phyloP scores from a whole-genome alignment of 768 basidiomycete genomes.

The Roridomyces roridus region DNA sequence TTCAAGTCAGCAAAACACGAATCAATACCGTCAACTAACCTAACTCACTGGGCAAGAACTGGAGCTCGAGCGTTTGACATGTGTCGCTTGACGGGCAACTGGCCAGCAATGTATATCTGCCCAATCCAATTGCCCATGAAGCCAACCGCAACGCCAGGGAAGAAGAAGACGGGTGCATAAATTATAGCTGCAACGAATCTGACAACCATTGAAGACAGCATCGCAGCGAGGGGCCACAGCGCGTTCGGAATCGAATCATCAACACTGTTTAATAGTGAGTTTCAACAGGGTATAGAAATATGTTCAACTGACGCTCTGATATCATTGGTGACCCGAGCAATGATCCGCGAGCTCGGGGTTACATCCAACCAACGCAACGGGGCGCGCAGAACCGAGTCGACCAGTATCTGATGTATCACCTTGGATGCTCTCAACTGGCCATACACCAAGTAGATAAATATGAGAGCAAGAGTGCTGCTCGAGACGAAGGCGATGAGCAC shows the following conservation, averaged over 20 bases:
- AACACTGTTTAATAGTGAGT: slow-evolving; percentile 9
- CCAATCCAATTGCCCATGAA: slow-evolving; percentile 24
- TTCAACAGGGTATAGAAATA: too few relatives aligned
- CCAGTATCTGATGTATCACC: slow-evolving; percentile 44
- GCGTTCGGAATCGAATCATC: slow-evolving; percentile 12
- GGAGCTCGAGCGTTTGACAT: slow-evolving; percentile 32
- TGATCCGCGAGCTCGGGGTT: slow-evolving; percentile 41
- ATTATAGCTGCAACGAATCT: slow-evolving; percentile 36
- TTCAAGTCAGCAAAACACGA: too few relatives aligned
- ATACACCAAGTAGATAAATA: slow-evolving; percentile 32
- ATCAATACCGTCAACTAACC: too few relatives aligned
- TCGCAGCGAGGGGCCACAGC: slow-evolving; percentile 3
- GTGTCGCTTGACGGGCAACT: slow-evolving; percentile 32
- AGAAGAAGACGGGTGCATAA: slow-evolving; percentile 35
- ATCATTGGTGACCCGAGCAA: slow-evolving; percentile 56
- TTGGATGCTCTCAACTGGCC: slow-evolving; percentile 48
- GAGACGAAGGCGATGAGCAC: slow-evolving; percentile 32
- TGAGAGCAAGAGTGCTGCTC: slow-evolving; percentile 30
- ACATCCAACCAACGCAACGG: slow-evolving; percentile 45
- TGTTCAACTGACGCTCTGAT: not conserved
- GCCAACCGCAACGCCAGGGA: slow-evolving; percentile 35
- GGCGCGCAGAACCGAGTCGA: slow-evolving; percentile 48
- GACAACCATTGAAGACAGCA: slow-evolving; percentile 8
- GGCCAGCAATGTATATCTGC: slow-evolving; percentile 35
- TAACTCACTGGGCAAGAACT: slow-evolving; percentile 35